Base-by-base conservation (phyloP, 2,329 filamentous ascomycete genomes). In the Pestalotiopsis fici region DNA sequence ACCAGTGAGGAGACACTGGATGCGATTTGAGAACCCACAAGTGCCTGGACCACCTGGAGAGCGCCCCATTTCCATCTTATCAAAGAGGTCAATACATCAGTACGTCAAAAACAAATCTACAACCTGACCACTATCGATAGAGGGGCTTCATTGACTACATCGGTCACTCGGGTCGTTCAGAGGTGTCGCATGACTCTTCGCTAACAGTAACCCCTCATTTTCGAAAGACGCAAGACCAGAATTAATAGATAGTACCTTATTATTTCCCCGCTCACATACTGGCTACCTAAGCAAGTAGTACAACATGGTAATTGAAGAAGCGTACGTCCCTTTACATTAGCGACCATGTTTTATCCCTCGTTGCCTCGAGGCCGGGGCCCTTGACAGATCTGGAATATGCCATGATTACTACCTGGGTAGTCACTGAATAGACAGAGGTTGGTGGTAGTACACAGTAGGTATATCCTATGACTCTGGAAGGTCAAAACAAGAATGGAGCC, bases 231-330 rank as follows among this genome's bases (percentile, higher is more conserved):
- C 11, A n/a, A n/a, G 61, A 43, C 39, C 61, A n/a, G 31, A 27
- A 5, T 64, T 64, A 25, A 28, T 55, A 18, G 31, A n/a, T n/a
- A n/a, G n/a, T n/a, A n/a, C n/a, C n/a, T n/a, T n/a, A n/a, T n/a
- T 54, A n/a, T 55, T 23, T 35, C 61, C 61, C 61, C 61, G 61
- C 61, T 64, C 61, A 64, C 61, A 64, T 64, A 43, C 61, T 55
- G 21, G 23, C 25, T 25, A 43, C 31, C 31, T 35, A 35, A 11
- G 31, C 31, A 35, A 35, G 31, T 9, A 35, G 31, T 35, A 35
- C 31, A 35, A 35, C 31, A 35, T 35, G 21, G n/a, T 21, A 13
- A 28, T 21, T 23, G 9, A n/a, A 23, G 43, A 50, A n/a, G n/a
- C 43, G 43, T 35, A 50, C 43, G 43, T 35, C 11, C 11, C 31